These are phyloP conservation scores for Eragrostis tef DNA, from an alignment of 202 grass and related monocot species.

Conservation along the genomic window DNA sequence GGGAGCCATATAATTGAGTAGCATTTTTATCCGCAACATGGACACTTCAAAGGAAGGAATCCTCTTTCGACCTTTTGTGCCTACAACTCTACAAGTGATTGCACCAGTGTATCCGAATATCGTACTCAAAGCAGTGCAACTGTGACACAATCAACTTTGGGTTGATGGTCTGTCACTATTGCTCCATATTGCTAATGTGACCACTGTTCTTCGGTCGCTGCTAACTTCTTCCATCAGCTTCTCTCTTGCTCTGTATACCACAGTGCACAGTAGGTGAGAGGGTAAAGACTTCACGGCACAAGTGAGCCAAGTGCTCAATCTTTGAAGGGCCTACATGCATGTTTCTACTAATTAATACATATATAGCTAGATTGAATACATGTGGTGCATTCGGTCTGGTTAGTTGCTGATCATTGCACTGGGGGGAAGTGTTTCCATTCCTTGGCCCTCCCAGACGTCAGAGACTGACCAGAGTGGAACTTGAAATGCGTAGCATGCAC, in stretches of 20 bases:
- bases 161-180: neutral
- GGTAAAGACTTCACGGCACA: neutral
- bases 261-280: neutral
- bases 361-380: no score
- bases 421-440: no score
- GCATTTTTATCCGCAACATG: no score
- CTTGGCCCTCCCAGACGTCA: no score
- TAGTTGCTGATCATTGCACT: no score
- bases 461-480: no score
- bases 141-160: neutral
- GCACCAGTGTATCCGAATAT: neutral
- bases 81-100: neutral
- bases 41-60: neutral
- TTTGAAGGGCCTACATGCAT: neutral
- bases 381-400: no score
- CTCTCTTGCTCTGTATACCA: neutral
- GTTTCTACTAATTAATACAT: no score
- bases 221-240: neutral
- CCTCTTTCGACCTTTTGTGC: neutral
- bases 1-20: neutral
- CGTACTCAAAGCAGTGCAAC: neutral
- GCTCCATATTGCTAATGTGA: neutral
- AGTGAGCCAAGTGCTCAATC: neutral
- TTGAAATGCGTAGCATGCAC: no score
- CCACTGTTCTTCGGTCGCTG: neutral